Evolutionary conservation across 495 filamentous ascomycete genomes (phyloP).

Genomic region (Penicillium lividum): DNA sequence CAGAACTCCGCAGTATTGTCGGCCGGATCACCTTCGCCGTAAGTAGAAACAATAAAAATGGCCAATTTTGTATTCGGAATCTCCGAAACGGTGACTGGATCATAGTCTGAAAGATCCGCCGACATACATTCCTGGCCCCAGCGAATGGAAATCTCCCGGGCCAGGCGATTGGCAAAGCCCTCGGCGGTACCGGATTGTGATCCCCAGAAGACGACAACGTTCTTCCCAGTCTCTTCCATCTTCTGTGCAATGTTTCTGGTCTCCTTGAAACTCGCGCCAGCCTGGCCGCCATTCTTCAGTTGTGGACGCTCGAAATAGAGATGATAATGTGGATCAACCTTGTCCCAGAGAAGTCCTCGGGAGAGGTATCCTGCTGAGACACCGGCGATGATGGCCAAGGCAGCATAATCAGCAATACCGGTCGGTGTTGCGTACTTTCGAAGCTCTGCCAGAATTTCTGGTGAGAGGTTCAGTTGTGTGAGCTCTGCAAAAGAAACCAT

Average conservation of each 20-base stretch:
- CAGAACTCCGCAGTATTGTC: constrained; percentile 52
- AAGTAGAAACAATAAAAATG: constrained; percentile 55
- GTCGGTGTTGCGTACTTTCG: constrained; percentile 28
- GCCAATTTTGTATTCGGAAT: constrained; percentile 44
- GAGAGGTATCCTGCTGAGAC: constrained; percentile 31
- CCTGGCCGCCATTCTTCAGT: constrained; percentile 28
- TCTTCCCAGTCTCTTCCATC: constrained; percentile 34
- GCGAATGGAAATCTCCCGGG: constrained; percentile 42
- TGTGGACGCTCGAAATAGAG: constrained; percentile 36
- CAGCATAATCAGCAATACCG: constrained; percentile 32
- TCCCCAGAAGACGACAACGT: constrained; percentile 55
- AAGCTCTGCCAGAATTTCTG: constrained; percentile 25
- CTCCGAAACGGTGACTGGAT: constrained; percentile 39
- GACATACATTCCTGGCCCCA: constrained; percentile 46
- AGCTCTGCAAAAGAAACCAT: constrained; percentile 3
- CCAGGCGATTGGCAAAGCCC: constrained; percentile 47
- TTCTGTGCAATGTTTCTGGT: constrained; percentile 41
- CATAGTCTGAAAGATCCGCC: constrained; percentile 54
- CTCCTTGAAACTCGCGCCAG: constrained; percentile 22
- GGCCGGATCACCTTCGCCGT: constrained; percentile 56
- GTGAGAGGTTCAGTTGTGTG: constrained; percentile 16
- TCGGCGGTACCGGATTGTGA: constrained; percentile 59
- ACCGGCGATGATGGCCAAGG: constrained; percentile 30
- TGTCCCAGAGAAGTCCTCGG: constrained; percentile 38
- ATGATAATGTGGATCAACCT: constrained; percentile 33